phyloP scores from a whole-genome alignment of 1,284 basidiomycete species.

The Boletus subluridellus region DNA sequence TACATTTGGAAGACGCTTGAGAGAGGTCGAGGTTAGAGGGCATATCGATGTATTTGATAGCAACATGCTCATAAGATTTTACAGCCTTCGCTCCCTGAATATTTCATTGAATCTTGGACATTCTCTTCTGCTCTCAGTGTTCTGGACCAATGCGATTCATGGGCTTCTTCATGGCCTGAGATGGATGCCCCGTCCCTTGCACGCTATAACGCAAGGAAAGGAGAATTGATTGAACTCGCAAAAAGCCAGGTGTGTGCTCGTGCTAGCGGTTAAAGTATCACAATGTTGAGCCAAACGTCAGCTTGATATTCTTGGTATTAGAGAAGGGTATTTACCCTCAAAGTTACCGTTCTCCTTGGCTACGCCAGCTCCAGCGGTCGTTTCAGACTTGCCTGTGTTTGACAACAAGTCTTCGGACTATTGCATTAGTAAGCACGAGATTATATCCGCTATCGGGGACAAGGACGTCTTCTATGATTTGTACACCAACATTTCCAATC shows the following conservation, averaged over 20 bases:
- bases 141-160: constrained; percentile 79
- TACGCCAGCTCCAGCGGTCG: constrained; percentile 17
- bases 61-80: constrained; percentile 16
- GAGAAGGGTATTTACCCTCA: constrained; percentile 65
- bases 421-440: constrained; percentile 59
- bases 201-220: constrained; percentile 67
- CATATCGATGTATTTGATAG: background rate
- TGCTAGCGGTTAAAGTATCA: background rate
- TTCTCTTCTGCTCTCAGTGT: constrained; percentile 89
- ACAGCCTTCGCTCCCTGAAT: constrained; percentile 66
- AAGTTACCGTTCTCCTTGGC: constrained; percentile 68
- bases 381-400: constrained; percentile 15
- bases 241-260: constrained; percentile 62
- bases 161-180: constrained; percentile 51
- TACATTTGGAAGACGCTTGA: constrained; percentile 75
- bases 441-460: constrained; percentile 60
- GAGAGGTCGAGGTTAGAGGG: constrained; percentile 66
- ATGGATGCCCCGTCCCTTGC: constrained; percentile 45
- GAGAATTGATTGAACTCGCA: constrained; percentile 79
- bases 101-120: constrained; percentile 92
- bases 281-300: constrained; percentile 33
- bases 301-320: constrained; percentile 81
- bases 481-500: constrained; percentile 72
- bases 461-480: constrained; percentile 66
- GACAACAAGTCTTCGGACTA: constrained; percentile 32